phyloP scores from a whole-genome alignment of 805 yeast genomes.

The Cyberlindnera xylosilytica region DNA sequence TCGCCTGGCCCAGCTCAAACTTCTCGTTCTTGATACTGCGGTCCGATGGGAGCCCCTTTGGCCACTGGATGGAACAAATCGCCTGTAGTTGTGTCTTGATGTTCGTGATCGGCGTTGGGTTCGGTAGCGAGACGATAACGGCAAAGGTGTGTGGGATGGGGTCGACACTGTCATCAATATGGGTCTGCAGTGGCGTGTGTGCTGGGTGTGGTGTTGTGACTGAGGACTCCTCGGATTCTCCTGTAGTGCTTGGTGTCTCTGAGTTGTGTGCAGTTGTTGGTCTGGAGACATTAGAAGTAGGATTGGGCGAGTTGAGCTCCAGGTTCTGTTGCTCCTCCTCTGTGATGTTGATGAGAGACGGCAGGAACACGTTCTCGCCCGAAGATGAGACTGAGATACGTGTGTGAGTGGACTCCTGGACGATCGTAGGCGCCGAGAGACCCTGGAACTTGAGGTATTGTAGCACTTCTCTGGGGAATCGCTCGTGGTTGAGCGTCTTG shows the following conservation, averaged over 20 bases:
- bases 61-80: constrained; percentile 47
- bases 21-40: constrained; percentile 42
- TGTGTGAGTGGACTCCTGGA: constrained; percentile 9
- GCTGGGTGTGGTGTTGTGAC: neutral
- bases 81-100: constrained; percentile 43
- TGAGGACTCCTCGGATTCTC: neutral
- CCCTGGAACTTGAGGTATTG: constrained; percentile 22
- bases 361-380: constrained; percentile 33
- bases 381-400: constrained; percentile 30
- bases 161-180: constrained; percentile 33
- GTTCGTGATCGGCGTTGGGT: constrained; percentile 36
- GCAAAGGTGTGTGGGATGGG: constrained; percentile 52
- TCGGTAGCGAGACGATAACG: constrained; percentile 42
- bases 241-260: neutral
- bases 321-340: constrained; percentile 16
- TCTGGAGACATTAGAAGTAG: neutral
- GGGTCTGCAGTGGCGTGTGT: constrained; percentile 29
- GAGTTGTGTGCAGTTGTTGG: neutral
- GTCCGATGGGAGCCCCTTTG: constrained; percentile 48
- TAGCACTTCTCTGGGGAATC: constrained; percentile 19
- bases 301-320: constrained; percentile 10
- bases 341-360: constrained; percentile 9
- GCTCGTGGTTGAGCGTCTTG: constrained; percentile 20
- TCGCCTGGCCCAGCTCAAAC: constrained; percentile 44
- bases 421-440: constrained; percentile 20